Percentiles rank a stretch among this genome's conserved stretches.
Conservation (phyloP, 1,284 basidiomycete genomes). For the Ustilago esculenta region DNA sequence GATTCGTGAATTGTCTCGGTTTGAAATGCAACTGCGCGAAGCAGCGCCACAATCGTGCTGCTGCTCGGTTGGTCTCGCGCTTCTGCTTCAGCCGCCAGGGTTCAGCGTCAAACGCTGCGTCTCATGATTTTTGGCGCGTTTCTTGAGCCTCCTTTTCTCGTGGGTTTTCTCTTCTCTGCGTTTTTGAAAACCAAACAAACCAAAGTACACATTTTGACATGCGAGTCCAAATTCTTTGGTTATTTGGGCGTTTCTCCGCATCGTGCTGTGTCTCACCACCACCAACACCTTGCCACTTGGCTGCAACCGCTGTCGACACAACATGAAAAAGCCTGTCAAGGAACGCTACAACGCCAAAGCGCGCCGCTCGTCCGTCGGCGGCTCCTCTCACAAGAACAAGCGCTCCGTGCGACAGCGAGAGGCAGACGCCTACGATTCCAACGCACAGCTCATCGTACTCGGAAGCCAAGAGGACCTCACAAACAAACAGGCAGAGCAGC, state of each 20-base stretch:
- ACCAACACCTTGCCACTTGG: not conserved
- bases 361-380: slow-evolving; percentile 58
- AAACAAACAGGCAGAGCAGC: slow-evolving; percentile 40
- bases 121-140: not conserved
- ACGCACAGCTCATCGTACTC: slow-evolving; percentile 58
- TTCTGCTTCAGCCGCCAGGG: too few relatives aligned
- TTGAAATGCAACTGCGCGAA: too few relatives aligned
- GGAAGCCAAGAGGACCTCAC: slow-evolving; percentile 43
- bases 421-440: slow-evolving; percentile 48
- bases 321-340: slow-evolving; percentile 46
- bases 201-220: too few relatives aligned
- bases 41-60: too few relatives aligned
- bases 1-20: too few relatives aligned
- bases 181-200: not conserved
- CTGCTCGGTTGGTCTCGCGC: too few relatives aligned
- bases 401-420: slow-evolving; percentile 48
- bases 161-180: not conserved
- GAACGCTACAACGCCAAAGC: slow-evolving; percentile 66
- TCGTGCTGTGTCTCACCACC: too few relatives aligned
- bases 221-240: slow-evolving; percentile 5
- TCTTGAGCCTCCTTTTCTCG: not conserved
- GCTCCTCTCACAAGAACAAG: slow-evolving; percentile 63
- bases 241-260: too few relatives aligned
- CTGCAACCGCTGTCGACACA: not conserved
- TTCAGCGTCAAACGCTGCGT: too few relatives aligned